Percentiles rank a stretch among this genome's conserved stretches.
These are phyloP conservation scores for Tolypocladium endophyticum DNA, from an alignment of 2,329 filamentous ascomycete genomes.

Conservation along the genomic window DNA sequence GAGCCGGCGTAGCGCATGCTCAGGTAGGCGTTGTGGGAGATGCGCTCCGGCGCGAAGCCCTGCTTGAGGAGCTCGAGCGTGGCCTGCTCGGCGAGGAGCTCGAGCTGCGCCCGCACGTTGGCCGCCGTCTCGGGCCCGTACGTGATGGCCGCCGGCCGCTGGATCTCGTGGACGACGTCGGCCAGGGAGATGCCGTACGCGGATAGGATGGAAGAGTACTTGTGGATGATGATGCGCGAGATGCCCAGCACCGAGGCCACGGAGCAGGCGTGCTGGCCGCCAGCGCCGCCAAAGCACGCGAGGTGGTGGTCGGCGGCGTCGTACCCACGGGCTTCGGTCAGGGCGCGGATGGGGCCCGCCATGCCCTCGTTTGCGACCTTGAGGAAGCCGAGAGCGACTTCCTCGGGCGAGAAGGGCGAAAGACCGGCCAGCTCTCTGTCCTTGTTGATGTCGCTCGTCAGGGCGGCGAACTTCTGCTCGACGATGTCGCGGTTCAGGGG, in stretches of 20 bases:
- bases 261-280: conserved; percentile 32
- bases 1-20: conserved; percentile 33
- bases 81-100: conserved; percentile 12
- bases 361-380: conserved; percentile 26
- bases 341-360: conserved; percentile 22
- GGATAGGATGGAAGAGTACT: conserved; percentile 33
- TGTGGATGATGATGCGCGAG: conserved; percentile 29
- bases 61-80: conserved; percentile 11
- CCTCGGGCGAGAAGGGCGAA: conserved; percentile 18
- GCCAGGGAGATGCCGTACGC: conserved; percentile 36
- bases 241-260: conserved; percentile 33
- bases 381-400: conserved; percentile 25
- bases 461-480: conserved; percentile 26
- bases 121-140: conserved; percentile 10
- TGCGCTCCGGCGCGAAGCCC: conserved; percentile 20
- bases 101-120: conserved; percentile 11
- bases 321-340: conserved; percentile 24
- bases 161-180: conserved; percentile 31
- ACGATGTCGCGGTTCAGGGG: conserved; percentile 28
- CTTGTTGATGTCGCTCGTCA: conserved; percentile 31
- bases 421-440: conserved; percentile 16
- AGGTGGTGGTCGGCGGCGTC: conserved; percentile 23
- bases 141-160: conserved; percentile 23
- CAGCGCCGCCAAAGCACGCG: conserved; percentile 26
- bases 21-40: conserved; percentile 30